A percentile compares a stretch with the other conserved stretches of the same genome.
phyloP scores from a whole-genome alignment of 1,139 yeast species.

The Geotrichum macrosporum region DNA sequence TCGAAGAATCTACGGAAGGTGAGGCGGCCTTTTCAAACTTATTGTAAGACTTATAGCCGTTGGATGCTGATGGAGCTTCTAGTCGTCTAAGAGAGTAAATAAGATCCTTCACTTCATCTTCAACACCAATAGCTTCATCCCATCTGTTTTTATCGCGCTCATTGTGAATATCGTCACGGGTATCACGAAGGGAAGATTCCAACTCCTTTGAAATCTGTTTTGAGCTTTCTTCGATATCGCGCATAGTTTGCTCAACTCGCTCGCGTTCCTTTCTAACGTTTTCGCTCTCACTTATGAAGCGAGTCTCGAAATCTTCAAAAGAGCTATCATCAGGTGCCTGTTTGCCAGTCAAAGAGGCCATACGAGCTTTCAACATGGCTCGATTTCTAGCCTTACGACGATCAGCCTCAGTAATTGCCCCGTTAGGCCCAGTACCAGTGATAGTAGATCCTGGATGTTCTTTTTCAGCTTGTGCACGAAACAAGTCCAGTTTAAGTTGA shows the following conservation, averaged over 20 bases:
- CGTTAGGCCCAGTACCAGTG: conserved; percentile 80
- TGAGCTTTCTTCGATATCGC: conserved; percentile 71
- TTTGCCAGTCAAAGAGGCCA: conserved; percentile 89
- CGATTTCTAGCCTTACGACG: conserved; percentile 72
- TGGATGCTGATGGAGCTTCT: conserved; percentile 22
- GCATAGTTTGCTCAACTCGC: conserved; percentile 48
- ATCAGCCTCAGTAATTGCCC: conserved; percentile 77
- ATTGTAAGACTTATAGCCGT: conserved; percentile 10
- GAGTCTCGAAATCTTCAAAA: conserved; percentile 52
- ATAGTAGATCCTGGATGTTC: conserved; percentile 66
- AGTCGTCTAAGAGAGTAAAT: conserved; percentile 49
- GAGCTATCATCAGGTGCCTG: conserved; percentile 45
- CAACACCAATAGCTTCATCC: conserved; percentile 82
- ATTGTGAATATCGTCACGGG: conserved; percentile 37
- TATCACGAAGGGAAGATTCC: conserved; percentile 37
- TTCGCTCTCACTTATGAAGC: conserved; percentile 53
- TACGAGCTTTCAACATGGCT: conserved; percentile 71
- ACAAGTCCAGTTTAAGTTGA: conserved; percentile 59
- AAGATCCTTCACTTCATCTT: conserved; percentile 60
- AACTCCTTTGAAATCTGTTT: conserved; percentile 66
- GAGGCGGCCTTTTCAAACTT: conserved; percentile 8
- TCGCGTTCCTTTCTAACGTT: conserved; percentile 53
- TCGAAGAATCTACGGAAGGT: conserved; percentile 8
- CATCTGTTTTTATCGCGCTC: conserved; percentile 65
- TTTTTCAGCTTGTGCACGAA: conserved; percentile 50